These are phyloP conservation scores for Artemisia princeps DNA, from an alignment of 140 eudicot genomes.

Conservation along the genomic window DNA sequence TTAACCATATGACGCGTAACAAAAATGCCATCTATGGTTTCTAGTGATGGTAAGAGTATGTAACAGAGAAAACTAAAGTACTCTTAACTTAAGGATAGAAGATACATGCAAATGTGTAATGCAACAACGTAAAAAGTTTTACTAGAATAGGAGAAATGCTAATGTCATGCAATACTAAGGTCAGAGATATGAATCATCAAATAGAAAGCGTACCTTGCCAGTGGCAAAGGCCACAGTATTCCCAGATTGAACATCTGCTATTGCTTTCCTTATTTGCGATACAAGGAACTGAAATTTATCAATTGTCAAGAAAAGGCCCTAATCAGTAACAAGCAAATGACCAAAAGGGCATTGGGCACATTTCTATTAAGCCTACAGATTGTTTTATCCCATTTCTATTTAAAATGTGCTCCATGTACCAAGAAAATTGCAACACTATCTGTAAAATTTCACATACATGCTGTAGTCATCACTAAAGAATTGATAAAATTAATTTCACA, in stretches of 20 bases:
- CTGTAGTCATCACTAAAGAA: neutral
- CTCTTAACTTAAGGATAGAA: neutral
- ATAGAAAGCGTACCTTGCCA: conserved; percentile 49
- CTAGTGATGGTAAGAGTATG: neutral
- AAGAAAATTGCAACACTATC: neutral
- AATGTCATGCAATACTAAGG: neutral
- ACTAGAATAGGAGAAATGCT: neutral
- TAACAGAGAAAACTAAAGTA: neutral
- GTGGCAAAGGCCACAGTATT: conserved; percentile 66
- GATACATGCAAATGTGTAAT: neutral
- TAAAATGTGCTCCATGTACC: neutral
- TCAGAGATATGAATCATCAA: neutral
- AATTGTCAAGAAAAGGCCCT: conserved; percentile 4
- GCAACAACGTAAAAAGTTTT: neutral
- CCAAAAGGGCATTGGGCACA: neutral
- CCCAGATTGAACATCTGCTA: conserved; percentile 75
- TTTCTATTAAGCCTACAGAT: neutral
- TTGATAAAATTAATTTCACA: conserved; percentile 3
- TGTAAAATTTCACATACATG: neutral
- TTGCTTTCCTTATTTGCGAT: conserved; percentile 80
- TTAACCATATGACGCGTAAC: neutral
- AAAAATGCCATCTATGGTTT: neutral
- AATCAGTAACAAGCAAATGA: conserved; percentile 7
- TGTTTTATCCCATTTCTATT: neutral
- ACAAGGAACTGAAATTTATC: conserved; percentile 52